Conservation (phyloP, 129 eudicot genomes). For the Deinandra increscens region DNA sequence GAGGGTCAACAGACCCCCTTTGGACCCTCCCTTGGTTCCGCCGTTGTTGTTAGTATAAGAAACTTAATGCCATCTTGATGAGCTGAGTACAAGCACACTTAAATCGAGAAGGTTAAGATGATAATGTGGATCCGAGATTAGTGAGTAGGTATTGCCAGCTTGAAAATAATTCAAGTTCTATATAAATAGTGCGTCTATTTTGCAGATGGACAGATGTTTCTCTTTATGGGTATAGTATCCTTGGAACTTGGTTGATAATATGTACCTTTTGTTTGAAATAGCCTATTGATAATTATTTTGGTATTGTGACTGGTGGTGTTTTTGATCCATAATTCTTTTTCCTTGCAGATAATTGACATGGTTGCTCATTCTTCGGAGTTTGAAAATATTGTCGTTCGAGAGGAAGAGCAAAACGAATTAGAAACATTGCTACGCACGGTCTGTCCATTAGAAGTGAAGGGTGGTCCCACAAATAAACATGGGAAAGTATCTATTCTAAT, state of each 20-base stretch:
- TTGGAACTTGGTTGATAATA: background rate
- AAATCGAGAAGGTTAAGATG: slow-evolving; percentile 13
- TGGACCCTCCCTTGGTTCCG: too few relatives aligned
- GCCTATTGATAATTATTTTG: slow-evolving; percentile 11
- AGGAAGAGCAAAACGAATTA: slow-evolving; percentile 92
- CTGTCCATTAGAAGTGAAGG: slow-evolving; percentile 93
- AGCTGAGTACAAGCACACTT: slow-evolving; percentile 1
- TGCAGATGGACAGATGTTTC: background rate
- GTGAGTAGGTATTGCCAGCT: background rate
- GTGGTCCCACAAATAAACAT: slow-evolving; percentile 89
- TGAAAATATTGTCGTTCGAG: slow-evolving; percentile 94
- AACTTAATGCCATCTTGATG: background rate
- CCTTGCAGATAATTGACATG: slow-evolving; percentile 84
- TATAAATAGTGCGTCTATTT: background rate
- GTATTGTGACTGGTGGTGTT: slow-evolving; percentile 9
- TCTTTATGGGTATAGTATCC: background rate
- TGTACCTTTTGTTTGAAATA: background rate
- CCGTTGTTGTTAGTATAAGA: slow-evolving; percentile 12
- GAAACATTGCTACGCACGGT: slow-evolving; percentile 66
- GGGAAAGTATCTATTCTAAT: slow-evolving; percentile 97
- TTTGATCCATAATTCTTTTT: background rate
- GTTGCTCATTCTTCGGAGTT: slow-evolving; percentile 98
- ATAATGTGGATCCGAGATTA: background rate
- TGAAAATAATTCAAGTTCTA: background rate
- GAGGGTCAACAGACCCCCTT: too few relatives aligned